Base-by-base conservation (phyloP, 306 rosid genomes). In the Senna siamea region DNA sequence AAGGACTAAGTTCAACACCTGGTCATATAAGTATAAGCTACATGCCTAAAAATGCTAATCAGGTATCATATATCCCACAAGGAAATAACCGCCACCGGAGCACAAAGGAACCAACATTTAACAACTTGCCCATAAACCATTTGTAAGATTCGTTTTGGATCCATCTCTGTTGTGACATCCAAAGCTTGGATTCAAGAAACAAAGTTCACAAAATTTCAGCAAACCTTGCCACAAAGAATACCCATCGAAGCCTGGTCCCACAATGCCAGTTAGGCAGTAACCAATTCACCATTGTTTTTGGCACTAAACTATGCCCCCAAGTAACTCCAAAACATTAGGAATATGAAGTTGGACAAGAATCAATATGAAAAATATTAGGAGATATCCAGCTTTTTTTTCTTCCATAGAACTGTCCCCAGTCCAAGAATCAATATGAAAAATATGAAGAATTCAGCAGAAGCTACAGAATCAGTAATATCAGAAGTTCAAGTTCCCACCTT, bases 41-140 rank as follows among this genome's bases (percentile, higher is more conserved):
- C 32, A 76, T 59, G 70, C 79, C 68, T 70, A 82, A 17, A 69
- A 70, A 59, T 70, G 30, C 58, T 75, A 78, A 75, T 75, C 73
- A 65, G 30, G 55, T 63, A 38, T 38, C 32, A 62, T 37, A 43
- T 48, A 60, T 3, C 23, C 58, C 77, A 69, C n/a, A 62, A 69
- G 80, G 55, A 58, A 65, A 68, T 47, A 81, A 77, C 74, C 72
- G 40, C 68, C 74, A 50, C 74, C 54, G 7, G 47, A n/a, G 50
- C 20, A 37, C 66, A 20, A 62, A 43, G 9, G 74, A 26, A 30
- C 74, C 53, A 43, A 54, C 20, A 48, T 60, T 83, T 11, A 82
- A 66, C 48, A 43, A 23, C 28, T 43, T 65, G 69, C 50, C 50
- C 38, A 60, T 66, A 60, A 59, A 57, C 69, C 46, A 66, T 15